Evolutionary conservation across 306 rosid genomes (phyloP), one percentile per base, ranked within the genome.

Genomic region (Bauhinia variegata): DNA sequence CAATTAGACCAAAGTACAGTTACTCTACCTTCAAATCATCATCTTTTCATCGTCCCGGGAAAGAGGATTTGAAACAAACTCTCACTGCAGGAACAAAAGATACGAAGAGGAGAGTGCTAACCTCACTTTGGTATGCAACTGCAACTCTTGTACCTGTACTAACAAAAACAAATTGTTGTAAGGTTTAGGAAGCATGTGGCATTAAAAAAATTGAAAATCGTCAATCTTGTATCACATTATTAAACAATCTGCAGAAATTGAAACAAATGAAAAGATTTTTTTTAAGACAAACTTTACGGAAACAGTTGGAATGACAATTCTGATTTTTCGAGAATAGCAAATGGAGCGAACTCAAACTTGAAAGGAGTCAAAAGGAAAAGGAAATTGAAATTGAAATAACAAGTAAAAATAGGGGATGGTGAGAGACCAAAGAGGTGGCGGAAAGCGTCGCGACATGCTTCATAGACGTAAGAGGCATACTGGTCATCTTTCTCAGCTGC

Each of bases 401-500:
- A 23, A 23, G 28, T 23, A 2, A 23, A 23, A 6, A 18, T n/a
- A 49, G 14, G 7, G 1, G 60, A 5, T 60, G 52, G 44, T 36
- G 53, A 70, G 69, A 7, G 64, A 88, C 98, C 99, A 53, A 90
- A 90, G 81, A 95, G 96, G 73, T 88, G 95, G 67, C 99, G 99
- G 67, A 95, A 91, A 23, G 97, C 96, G 71, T 88, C 99, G 69
- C 99, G 97, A 36, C 96, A 95, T 33, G 96, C 97, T 68, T 95
- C 97, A 64, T 86, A 90, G 60, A 95, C 85, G 78, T 83, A 88
- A 63, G 99, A 95, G 67, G 99, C 97, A 60, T 90, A 95, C 80
- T 90, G 96, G 54, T 95, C 99, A 57, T 95, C 99, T 48, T 95
- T 90, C 72, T 95, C 99, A 30, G 99, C 96, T 0, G 99, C 96